Percentiles rank a stretch among this genome's conserved stretches.
phyloP scores from a whole-genome alignment of 2,329 filamentous ascomycete genomes.

The Botryotinia calthae region DNA sequence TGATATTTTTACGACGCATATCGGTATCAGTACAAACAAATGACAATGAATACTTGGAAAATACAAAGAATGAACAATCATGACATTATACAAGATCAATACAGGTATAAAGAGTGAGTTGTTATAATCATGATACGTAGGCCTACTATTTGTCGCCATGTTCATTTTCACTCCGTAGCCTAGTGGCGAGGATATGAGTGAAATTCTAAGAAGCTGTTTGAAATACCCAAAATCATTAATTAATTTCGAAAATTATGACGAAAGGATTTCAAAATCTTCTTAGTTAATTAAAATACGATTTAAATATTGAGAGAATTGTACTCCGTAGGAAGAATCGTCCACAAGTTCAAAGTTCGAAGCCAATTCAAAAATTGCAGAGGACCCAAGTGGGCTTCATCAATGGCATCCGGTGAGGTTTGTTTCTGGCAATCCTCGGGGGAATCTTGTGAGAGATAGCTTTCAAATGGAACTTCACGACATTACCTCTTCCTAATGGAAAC shows the following conservation, averaged over 20 bases:
- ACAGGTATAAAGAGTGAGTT: neutral
- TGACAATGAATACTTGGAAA: neutral
- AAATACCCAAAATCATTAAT: neutral
- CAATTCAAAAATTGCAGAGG: neutral
- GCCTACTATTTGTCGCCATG: neutral
- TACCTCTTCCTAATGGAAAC: neutral
- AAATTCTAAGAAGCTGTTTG: neutral
- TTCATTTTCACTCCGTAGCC: neutral
- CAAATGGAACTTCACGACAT: neutral
- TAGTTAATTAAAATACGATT: neutral
- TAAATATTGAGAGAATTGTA: neutral
- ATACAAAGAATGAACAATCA: neutral
- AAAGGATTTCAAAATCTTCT: neutral
- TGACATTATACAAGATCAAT: neutral
- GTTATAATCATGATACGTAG: neutral
- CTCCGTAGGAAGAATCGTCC: neutral
- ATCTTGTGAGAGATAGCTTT: neutral
- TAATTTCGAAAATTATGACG: neutral
- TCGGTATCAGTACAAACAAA: neutral
- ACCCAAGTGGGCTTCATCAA: neutral
- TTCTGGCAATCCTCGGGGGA: neutral
- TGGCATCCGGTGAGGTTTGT: neutral
- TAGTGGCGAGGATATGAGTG: neutral
- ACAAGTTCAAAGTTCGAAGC: neutral
- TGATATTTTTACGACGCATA: constrained; percentile 12